These are phyloP conservation scores for Suillus brevipes DNA, from an alignment of 768 basidiomycete species.

Conservation along the genomic window DNA sequence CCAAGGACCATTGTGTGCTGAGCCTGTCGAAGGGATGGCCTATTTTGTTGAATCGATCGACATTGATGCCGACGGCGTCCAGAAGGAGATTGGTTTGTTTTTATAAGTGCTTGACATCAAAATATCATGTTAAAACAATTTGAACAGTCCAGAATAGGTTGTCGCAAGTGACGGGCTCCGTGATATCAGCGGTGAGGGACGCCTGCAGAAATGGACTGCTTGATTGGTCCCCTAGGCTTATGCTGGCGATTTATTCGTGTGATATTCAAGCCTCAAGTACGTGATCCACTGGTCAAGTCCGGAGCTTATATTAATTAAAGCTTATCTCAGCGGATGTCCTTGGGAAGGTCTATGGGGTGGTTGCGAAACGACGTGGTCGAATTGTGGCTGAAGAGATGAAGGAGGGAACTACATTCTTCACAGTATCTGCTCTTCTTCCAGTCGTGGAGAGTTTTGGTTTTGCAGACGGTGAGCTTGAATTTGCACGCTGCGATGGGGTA, in stretches of 20 bases:
- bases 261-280: constrained; percentile 97
- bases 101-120: constrained; percentile 8
- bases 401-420: constrained; percentile 95
- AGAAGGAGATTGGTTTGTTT: constrained; percentile 66
- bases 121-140: constrained; percentile 15
- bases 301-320: constrained; percentile 13
- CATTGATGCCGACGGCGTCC: constrained; percentile 57
- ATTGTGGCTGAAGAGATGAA: constrained; percentile 99
- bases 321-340: constrained; percentile 79
- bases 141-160: constrained; percentile 71
- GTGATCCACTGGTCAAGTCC: constrained; percentile 30
- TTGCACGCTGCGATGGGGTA: neutral
- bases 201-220: constrained; percentile 86
- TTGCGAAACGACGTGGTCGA: constrained; percentile 85
- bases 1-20: constrained; percentile 93
- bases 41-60: constrained; percentile 83
- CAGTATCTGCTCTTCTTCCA: constrained; percentile 84
- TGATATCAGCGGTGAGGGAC: constrained; percentile 87
- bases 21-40: constrained; percentile 91
- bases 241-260: constrained; percentile 98
- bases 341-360: constrained; percentile 96
- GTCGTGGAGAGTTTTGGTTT: constrained; percentile 98
- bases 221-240: constrained; percentile 96
- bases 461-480: constrained; percentile 71
- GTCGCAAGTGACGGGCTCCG: constrained; percentile 85